Conservation (phyloP, 2,329 filamentous ascomycete species). For the Thielaviopsis musarum region DNA sequence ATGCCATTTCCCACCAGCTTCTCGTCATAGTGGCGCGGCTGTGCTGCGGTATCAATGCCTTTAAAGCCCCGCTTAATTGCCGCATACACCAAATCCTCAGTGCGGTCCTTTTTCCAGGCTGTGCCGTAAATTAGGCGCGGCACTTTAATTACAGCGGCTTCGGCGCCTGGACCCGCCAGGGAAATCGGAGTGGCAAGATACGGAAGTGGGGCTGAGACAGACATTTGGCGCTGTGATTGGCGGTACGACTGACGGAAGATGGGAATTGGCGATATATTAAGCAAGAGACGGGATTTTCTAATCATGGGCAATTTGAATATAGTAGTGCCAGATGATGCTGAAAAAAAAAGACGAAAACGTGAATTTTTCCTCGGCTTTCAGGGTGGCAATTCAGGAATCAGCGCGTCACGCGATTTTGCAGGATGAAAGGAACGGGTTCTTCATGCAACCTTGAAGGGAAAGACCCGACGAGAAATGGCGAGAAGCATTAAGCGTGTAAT, state of each 20-base stretch:
- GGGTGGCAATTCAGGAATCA: not conserved
- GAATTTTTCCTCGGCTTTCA: not conserved
- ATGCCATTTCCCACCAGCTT: slow-evolving; percentile 51
- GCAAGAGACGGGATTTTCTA: not conserved
- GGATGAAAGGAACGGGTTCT: not conserved
- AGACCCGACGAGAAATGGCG: not conserved
- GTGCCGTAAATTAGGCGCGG: slow-evolving; percentile 57
- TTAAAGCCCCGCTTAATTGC: slow-evolving; percentile 55
- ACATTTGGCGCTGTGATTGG: not conserved
- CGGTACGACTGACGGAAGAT: not conserved
- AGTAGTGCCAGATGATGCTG: no score
- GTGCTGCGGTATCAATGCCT: slow-evolving; percentile 61
- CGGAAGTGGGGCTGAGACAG: not conserved
- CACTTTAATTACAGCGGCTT: slow-evolving; percentile 20
- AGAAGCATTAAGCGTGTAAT: no score
- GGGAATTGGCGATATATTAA: not conserved
- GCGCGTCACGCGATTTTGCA: not conserved
- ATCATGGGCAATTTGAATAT: not conserved
- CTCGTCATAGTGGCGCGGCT: slow-evolving; percentile 66
- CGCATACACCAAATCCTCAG: slow-evolving; percentile 47
- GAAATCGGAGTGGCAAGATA: not conserved
- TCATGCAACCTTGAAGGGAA: not conserved
- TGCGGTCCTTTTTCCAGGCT: slow-evolving; percentile 66
- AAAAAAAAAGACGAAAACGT: not conserved
- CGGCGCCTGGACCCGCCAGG: slow-evolving; percentile 16